Base-by-base conservation (phyloP, 352 stramenopile genomes). In the Globisporangium recalcitrans region DNA sequence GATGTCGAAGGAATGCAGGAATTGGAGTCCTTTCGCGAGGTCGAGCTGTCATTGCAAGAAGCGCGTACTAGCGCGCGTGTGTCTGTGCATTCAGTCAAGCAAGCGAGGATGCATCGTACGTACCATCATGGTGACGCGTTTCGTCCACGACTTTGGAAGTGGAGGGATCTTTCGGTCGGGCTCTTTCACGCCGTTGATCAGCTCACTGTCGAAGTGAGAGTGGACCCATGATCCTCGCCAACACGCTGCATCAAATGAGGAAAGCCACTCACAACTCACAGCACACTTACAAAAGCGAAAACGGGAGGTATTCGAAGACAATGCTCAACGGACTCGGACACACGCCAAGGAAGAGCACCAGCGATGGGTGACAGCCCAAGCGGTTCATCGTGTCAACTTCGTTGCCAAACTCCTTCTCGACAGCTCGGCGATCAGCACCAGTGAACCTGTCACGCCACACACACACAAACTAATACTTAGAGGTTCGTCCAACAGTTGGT, bases 1-100 rank as follows among this genome's bases (percentile, higher is more conserved):
- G 57, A 93, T 90, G 57, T 82, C 77, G 68, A 93, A 91, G 31
- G 82, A 91, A 44, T 91, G 84, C 16, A 91, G 64, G 56, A 90
- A 93, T 64, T 90, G 78, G 13, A 91, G 60, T 31, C 80, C 84
- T 51, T 79, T 74, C 47, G 84, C 80, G 34, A 88, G 58, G 69
- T 91, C 84, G 27, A 91, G 52, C 80, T 90, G 60, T 48, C 49
- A 36, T 61, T 10, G 24, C 8, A 44, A 58, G 4, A 56, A 44
- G 44, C 44, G 49, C 54, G 48, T n/a, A n/a, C n/a, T 21, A 46
- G 38, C 9, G 38, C 38, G 10, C 36, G 26, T 27, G 3, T 22
- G 5, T 34, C 16, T 27, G 3, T 22, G 5, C 26, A 8, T 16
- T 21, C 21, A 21, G 38, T 21, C 26, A 24, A 48, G 13, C 10